Conservation (phyloP, 305 asterid species). For the Nicotiana rustica region DNA sequence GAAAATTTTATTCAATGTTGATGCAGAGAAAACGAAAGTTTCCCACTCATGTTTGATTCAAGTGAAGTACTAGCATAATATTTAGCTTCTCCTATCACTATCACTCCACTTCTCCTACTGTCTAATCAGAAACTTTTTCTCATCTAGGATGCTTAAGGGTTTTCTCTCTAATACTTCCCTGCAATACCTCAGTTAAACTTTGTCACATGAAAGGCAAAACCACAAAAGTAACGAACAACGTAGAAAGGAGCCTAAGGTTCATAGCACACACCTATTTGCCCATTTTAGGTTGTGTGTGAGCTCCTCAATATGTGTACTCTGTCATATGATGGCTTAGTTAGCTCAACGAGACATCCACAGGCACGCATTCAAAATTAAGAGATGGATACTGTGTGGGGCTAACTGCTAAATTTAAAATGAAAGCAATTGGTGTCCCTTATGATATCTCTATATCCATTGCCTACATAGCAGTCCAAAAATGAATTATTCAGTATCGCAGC, state of each 20-base stretch:
- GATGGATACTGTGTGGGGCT: not conserved
- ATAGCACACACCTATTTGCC: not conserved
- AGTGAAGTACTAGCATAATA: not conserved
- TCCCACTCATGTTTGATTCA: not conserved
- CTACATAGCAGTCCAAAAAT: not conserved
- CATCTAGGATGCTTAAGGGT: not conserved
- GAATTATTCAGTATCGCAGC: not conserved
- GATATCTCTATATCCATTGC: not conserved
- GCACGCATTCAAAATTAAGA: not conserved
- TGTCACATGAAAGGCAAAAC: not conserved
- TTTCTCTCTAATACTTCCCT: not conserved
- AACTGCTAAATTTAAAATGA: not conserved
- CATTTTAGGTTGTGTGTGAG: not conserved
- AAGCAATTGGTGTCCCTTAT: not conserved
- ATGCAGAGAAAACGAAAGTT: not conserved
- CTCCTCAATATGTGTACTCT: not conserved
- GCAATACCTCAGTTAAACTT: not conserved
- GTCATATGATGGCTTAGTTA: slow-evolving; percentile 10
- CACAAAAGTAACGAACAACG: not conserved
- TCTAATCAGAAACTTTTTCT: not conserved
- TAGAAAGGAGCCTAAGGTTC: not conserved
- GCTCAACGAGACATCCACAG: not conserved
- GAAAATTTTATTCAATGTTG: not conserved
- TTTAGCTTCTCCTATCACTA: not conserved
- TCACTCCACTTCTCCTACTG: not conserved